A percentile compares a stretch with the other conserved stretches of the same genome.
Evolutionary conservation across 257 asterid genomes (phyloP).

Genomic region (Phtheirospermum japonicum): DNA sequence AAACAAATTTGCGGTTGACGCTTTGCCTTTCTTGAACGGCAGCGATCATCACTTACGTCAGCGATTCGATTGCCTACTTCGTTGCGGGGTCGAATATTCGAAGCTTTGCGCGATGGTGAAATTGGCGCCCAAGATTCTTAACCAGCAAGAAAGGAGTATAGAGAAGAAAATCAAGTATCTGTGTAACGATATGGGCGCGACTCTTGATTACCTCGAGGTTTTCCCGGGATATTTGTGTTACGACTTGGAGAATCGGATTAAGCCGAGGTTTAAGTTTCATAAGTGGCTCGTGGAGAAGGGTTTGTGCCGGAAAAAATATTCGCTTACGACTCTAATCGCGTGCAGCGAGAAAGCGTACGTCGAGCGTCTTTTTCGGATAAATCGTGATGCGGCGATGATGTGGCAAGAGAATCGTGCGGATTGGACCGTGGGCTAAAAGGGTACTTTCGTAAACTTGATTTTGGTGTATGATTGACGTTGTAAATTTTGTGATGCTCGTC

Average conservation of each 20-base stretch:
- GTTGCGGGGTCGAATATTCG: conserved; percentile 47
- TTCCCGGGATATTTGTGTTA: conserved; percentile 64
- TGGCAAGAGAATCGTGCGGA: conserved; percentile 29
- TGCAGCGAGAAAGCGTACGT: conserved; percentile 51
- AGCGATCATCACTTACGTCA: conserved; percentile 39
- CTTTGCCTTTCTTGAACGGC: conserved; percentile 38
- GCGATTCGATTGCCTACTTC: conserved; percentile 55
- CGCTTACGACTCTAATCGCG: conserved; percentile 54
- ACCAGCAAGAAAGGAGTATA: conserved; percentile 43
- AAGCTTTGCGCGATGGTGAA: conserved; percentile 47
- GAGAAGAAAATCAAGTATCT: conserved; percentile 48
- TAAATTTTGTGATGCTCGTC: not conserved
- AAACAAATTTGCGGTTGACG: conserved; percentile 46
- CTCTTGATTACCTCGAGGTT: conserved; percentile 44
- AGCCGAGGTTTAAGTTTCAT: conserved; percentile 55
- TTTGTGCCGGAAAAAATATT: conserved; percentile 37
- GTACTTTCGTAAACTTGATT: not conserved
- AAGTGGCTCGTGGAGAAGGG: conserved; percentile 55
- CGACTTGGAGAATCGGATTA: conserved; percentile 60
- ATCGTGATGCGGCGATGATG: conserved; percentile 42
- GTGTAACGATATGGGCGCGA: conserved; percentile 45
- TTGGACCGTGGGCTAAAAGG: not conserved
- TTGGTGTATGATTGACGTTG: conserved; percentile 9
- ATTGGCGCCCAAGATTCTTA: conserved; percentile 41
- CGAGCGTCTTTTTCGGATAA: conserved; percentile 45